Conservation (phyloP, 192 early-diverging fungal genomes). For the Obelidium mucronatum region DNA sequence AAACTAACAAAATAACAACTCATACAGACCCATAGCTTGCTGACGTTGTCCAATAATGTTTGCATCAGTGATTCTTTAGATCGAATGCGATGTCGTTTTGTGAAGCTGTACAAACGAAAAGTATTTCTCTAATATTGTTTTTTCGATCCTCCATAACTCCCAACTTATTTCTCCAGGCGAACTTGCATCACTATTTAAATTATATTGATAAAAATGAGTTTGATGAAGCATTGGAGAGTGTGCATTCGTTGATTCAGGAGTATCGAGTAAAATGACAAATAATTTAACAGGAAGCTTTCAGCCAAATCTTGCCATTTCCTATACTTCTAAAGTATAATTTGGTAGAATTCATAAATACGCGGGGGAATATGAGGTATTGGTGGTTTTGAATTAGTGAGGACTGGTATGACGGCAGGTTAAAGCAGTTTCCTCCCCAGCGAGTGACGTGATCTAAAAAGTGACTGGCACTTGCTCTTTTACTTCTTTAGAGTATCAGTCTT, state of each 20-base stretch:
- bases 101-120: constrained; percentile 59
- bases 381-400: too few species aligned
- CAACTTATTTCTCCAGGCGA: constrained; percentile 51
- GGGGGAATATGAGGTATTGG: too few species aligned
- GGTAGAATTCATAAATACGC: too few species aligned
- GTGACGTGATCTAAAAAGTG: too few species aligned
- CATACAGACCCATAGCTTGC: constrained; percentile 44
- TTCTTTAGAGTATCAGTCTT: too few species aligned
- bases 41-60: constrained; percentile 60
- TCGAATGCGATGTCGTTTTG: constrained; percentile 45
- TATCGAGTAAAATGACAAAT: not conserved
- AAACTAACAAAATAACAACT: not conserved
- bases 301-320: too few species aligned
- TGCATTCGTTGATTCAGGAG: constrained; percentile 6
- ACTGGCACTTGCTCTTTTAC: too few species aligned
- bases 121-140: constrained; percentile 33
- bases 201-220: constrained; percentile 60
- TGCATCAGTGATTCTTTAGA: constrained; percentile 47
- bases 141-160: too few species aligned
- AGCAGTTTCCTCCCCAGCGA: too few species aligned
- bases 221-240: constrained; percentile 11
- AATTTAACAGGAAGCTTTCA: too few species aligned
- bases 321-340: too few species aligned
- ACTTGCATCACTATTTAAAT: constrained; percentile 62
- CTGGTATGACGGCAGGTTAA: too few species aligned